These are phyloP conservation scores for fission yeast (Schizosaccharomyces pombe) DNA, from an alignment of 805 yeast species.

Conservation along the genomic window DNA sequence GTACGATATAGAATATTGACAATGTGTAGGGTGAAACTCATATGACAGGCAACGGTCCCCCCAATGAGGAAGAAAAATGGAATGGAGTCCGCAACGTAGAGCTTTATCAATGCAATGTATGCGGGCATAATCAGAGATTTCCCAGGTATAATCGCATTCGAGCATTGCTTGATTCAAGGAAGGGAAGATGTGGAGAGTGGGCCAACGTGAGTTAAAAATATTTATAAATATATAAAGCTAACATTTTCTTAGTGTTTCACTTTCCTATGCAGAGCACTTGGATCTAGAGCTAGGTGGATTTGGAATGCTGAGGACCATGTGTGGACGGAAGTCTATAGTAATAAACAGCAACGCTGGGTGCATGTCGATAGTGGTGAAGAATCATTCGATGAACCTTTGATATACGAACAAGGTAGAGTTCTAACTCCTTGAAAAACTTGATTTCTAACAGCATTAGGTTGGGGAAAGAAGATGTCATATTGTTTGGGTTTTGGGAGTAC, in stretches of 20 bases:
- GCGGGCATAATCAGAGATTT: constrained; percentile 30
- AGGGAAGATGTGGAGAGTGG: constrained; percentile 92
- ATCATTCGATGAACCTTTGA: background rate
- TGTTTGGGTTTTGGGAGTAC: constrained; percentile 39
- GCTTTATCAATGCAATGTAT: constrained; percentile 33
- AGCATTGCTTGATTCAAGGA: constrained; percentile 33
- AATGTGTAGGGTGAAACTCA: constrained; percentile 20
- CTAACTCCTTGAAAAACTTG: background rate
- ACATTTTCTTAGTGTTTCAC: constrained; percentile 28
- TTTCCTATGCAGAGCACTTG: constrained; percentile 42
- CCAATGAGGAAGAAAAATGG: constrained; percentile 23
- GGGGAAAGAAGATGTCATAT: constrained; percentile 73
- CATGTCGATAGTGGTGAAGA: constrained; percentile 23
- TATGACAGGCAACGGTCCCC: constrained; percentile 19
- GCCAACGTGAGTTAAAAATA: constrained; percentile 25
- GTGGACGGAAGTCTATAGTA: constrained; percentile 78
- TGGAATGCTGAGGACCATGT: constrained; percentile 90
- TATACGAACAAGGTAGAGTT: background rate
- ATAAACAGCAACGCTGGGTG: constrained; percentile 41
- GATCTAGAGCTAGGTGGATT: constrained; percentile 40
- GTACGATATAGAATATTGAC: constrained; percentile 6
- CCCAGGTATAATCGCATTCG: constrained; percentile 56
- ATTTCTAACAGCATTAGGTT: constrained; percentile 15
- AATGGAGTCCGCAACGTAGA: constrained; percentile 40
- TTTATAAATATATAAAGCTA: background rate